Base-by-base conservation (phyloP, 192 early-diverging fungal genomes). In the Rhizophlyctis rosea region DNA sequence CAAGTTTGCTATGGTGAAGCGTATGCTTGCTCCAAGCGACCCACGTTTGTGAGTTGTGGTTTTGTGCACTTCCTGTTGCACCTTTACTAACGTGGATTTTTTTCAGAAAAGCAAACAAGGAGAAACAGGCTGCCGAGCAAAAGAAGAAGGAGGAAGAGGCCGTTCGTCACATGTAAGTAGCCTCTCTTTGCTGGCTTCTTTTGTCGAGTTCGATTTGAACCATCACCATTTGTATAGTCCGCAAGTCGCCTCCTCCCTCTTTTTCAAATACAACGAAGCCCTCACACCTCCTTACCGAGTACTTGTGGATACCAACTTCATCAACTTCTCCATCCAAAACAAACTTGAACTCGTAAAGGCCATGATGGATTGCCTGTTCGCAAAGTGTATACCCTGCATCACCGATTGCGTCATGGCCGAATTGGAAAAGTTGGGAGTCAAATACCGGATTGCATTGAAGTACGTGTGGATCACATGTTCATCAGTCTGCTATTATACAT, bases 291-390 rank as follows among this genome's bases (percentile, higher is more conserved):
- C 97, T 16, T 99, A 99, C 76, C 89, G 92, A 62, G 83, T 99
- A 24, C 74, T 99, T 11, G 86, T 99, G 34, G 97, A 99, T 77
- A 98, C 97, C 67, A 99, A 99, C 74, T 99, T 99, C 57, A 98
- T 99, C 84, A 99, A 99, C 81, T 97, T 99, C 70, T 91, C 94
- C 11, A 92, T 99, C 68, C 95, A 96, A 72, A 99, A 99, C 82
- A 96, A 98, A 70, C 83, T 99, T 28, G 97, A 99, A 71, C 78
- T 96, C 30, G 85, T 97, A 30, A 90, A 95, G 57, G 87, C 91
- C 21, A 95, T 96, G 93, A 98, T 99, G 96, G 94, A 99, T 73
- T 99, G 95, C 66, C 78, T 98, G n/a, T 95, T 91, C 67, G 94
- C 94, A 48, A 97, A 97, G 75, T 93, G 92, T 85, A 90, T 96